Evolutionary conservation across 1,284 basidiomycete genomes (phyloP), one percentile per base, ranked within the genome.

Genomic region (Moniliella sp.): DNA sequence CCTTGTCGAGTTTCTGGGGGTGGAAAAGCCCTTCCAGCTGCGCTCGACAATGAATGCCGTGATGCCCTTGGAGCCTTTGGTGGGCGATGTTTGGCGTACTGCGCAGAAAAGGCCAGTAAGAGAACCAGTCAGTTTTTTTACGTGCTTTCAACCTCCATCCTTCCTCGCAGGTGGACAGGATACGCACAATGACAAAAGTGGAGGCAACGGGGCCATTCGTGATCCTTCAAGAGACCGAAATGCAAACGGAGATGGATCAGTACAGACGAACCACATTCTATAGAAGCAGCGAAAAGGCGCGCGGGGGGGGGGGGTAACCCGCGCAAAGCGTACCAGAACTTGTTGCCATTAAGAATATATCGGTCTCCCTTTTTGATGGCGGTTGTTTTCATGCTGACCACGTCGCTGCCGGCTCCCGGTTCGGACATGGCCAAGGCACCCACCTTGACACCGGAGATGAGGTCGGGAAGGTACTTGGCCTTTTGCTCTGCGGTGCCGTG

Each of bases 341-440:
- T 93, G 50, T 74, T 80, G 1, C 84, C 84, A 50, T 80, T 88
- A n/a, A n/a, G n/a, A 36, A 69, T 65, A 66, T 73, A 91, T 26
- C 76, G 73, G 25, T 73, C 76, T 12, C 72, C 66, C 19, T 76
- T 68, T 62, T 76, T 76, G 39, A 75, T 73, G 11, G 82, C 83
- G 33, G 69, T 72, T 30, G 83, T 66, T 48, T 68, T 69, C 86
- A 91, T 93, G 49, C 76, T 78, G 14, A 91, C 74, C 14, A 93
- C 83, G 61, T 93, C 84, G 49, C 79, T 83, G 29, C 84, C 84
- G 41, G 75, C 74, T 11, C 76, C 81, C 1, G 78, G 70, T 64
- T 93, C 84, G 46, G 76, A 81, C 86, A 93, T 93, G 7, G 84
- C 86, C 32, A 93, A 67, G 42, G 77, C 76, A 28, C 86, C 86